Evolutionary conservation across 805 yeast species (phyloP), one percentile per base, ranked within the genome.

Genomic region (Saturnispora kantuleensis): DNA sequence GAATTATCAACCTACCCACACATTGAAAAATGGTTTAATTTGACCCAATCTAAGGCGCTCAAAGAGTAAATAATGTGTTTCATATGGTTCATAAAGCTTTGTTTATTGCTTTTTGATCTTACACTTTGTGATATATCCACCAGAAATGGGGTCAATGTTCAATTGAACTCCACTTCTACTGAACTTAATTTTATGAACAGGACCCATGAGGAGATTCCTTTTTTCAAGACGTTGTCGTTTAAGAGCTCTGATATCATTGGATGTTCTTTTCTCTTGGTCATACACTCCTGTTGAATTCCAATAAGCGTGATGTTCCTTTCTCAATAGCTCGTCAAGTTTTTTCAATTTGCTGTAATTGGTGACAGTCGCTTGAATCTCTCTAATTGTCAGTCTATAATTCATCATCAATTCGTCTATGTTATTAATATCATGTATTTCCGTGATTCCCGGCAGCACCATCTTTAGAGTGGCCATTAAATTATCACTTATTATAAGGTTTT

Each of bases 311-410:
- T 39, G 21, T 34, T 47, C 47, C 47, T 53, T 39, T 51, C 59
- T 48, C 59, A 64, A 35, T 26, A 44, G 16, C 53, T 62, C 26
- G 54, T 64, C 55, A 64, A 56, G 47, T 46, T 54, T 50, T 59
- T 67, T 74, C 65, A 74, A 44, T 51, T 56, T 37, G 52, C 67
- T 53, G 48, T 63, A 67, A 46, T 68, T 70, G 17, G 49, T 35
- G 7, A 71, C 49, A 37, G 70, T 57, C 34, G 64, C 58, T 18
- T 58, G 53, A 32, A 76, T 61, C 48, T 77, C 83, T 11, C 60
- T 57, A 2, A 74, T 57, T 1, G 89, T 80, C 32, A 76, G 57
- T 11, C 59, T 61, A 30, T 74, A 67, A 56, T 84, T 84, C 18
- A 56, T 49, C 13, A 61, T 58, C 47, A 81, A 51, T 55, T 84